Conservation (phyloP, 78 protist genomes). For the Protostelium mycophagum region DNA sequence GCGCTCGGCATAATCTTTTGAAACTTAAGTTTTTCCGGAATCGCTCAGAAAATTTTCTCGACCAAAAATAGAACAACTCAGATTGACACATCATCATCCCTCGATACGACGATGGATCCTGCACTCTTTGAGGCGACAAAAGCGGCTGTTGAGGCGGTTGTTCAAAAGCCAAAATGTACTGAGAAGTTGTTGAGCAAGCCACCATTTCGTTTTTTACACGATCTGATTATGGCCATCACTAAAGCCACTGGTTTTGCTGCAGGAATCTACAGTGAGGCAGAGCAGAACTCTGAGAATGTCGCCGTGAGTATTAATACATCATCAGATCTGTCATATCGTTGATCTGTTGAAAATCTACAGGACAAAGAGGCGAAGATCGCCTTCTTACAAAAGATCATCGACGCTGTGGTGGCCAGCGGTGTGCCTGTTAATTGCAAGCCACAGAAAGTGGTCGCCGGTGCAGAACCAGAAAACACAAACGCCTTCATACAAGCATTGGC, state of each 20-base stretch:
- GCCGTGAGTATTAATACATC: background rate
- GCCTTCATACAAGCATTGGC: slow-evolving; percentile 30
- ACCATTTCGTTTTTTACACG: slow-evolving; percentile 76
- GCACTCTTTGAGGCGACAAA: background rate
- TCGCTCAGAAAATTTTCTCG: too few relatives aligned
- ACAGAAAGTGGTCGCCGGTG: slow-evolving; percentile 59
- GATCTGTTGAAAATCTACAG: background rate
- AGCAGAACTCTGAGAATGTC: slow-evolving; percentile 1
- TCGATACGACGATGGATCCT: background rate
- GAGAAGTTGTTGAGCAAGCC: slow-evolving; percentile 58
- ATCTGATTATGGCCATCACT: slow-evolving; percentile 49
- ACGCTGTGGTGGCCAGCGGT: background rate
- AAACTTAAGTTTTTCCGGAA: too few relatives aligned
- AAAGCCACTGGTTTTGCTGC: slow-evolving; percentile 19
- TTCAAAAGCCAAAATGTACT: slow-evolving; percentile 41
- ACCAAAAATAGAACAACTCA: too few relatives aligned
- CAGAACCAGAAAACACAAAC: slow-evolving; percentile 65
- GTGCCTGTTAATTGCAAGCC: slow-evolving; percentile 12
- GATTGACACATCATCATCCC: background rate
- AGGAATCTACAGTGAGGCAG: slow-evolving; percentile 27
- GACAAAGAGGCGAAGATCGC: slow-evolving; percentile 47
- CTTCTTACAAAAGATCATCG: slow-evolving; percentile 43
- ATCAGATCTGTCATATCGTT: background rate
- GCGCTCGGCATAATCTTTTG: too few relatives aligned
- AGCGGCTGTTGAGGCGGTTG: slow-evolving; percentile 3